Evolutionary conservation across 2,329 filamentous ascomycete genomes (phyloP), one percentile per base, ranked within the genome.

Genomic region (Aureobasidium mangrovei): DNA sequence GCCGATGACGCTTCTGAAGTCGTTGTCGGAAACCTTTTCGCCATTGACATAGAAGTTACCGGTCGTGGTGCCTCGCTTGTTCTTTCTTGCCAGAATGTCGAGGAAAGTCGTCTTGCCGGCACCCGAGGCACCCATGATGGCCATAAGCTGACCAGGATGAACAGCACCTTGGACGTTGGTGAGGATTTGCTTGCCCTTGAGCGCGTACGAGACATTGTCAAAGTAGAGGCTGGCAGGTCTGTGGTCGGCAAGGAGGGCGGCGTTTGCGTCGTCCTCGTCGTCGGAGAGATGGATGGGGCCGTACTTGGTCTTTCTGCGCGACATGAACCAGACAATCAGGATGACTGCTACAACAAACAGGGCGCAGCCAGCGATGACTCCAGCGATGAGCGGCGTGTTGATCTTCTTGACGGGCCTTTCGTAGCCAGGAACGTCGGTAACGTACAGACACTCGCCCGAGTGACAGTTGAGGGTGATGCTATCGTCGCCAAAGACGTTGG

Each of bases 41-140:
- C 93, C 94, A 61, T 97, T 97, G 64, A 98, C 83, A 64, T 85
- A 93, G 64, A 96, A 95, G 57, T 91, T 81, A 24, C 94, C 94
- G 7, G 78, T 74, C 0, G 86, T 81, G 2, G 77, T 70, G 38
- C 93, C 94, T 33, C 90, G 84, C 72, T 98, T 98, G 71, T 97
- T 97, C 77, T 97, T 98, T 59, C 91, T 84, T 7, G 93, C 93
- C 44, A 98, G 76, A 56, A 98, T 95, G 66, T 98, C 93, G 42
- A 98, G 75, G 69, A 98, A 97, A 0, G 90, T 95, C 0, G 93
- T 98, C 73, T 98, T 98, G 56, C 93, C 93, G 40, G 93, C 94
- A 31, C 93, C 93, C 0, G 93, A 98, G 6, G 93, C 91, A 55
- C 93, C 93, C 91, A 98, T 98, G 63, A 98, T 95, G 7, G 93